Evolutionary conservation across 495 filamentous ascomycete species (phyloP), one percentile per base, ranked within the genome.

Genomic region (Aspergillus asperescens): DNA sequence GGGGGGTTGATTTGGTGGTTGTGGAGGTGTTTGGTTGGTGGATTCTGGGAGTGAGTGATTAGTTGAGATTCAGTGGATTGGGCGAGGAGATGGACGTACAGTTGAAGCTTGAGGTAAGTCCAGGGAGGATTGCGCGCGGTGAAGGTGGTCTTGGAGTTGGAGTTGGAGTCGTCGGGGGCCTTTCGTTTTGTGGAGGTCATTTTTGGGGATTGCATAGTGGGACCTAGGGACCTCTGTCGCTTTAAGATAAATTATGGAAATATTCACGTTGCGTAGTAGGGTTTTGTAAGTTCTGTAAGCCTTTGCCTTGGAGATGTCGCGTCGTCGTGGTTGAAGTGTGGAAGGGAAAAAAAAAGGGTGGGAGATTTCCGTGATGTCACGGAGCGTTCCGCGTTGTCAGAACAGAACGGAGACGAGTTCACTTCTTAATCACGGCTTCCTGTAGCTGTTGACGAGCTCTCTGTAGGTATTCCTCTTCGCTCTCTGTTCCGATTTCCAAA

Each of bases 71-170:
- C 1, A 12, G 15, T 27, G 23, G 10, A 7, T 28, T 12, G 9
- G 29, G 13, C 0, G 13, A 5, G 9, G 39, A 2, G 39, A n/a
- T 15, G 35, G 41, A 51, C 62, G 49, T 62, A 74, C 73, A 76
- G 59, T 58, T 72, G 68, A 32, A 76, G 70, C 56, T 73, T 73
- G 45, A 76, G 63, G 46, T 76, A 76, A 16, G 74, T 78, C 70
- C 74, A 77, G 40, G 67, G 71, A n/a, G 72, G 72, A 58, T 71
- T 73, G 44, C 73, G 74, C 54, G 75, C 64, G 13, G 71, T 74
- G 62, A 77, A 71, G 39, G 62, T 61, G 29, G 56, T 54, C 28
- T 57, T 60, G 15, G 62, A 51, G 35, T 60, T 58, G 23, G 57
- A 49, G 29, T 54, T 57, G 22, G 50, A 43, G 18, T 59, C 40